Percentiles rank a stretch among this genome's conserved stretches.
These are phyloP conservation scores for Fusarium avenaceum DNA, from an alignment of 2,329 filamentous ascomycete genomes.

Conservation along the genomic window DNA sequence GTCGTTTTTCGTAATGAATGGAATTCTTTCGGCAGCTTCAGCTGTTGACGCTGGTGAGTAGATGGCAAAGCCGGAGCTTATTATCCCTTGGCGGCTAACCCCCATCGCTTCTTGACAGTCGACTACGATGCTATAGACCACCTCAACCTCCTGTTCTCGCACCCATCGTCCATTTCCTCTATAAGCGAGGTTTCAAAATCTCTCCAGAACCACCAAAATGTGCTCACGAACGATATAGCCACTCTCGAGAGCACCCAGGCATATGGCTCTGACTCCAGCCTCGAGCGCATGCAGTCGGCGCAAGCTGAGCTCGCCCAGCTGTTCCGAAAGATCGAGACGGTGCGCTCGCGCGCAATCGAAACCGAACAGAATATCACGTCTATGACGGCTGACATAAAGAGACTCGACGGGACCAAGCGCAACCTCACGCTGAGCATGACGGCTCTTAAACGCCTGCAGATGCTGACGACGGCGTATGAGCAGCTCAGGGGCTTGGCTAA, in stretches of 20 bases:
- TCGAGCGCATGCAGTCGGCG: conserved; percentile 90
- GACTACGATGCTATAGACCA: conserved; percentile 95
- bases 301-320: conserved; percentile 90
- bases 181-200: conserved; percentile 80
- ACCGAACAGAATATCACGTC: conserved; percentile 97
- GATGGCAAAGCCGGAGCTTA: conserved; percentile 17
- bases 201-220: conserved; percentile 82
- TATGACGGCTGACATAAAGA: conserved; percentile 99
- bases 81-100: conserved; percentile 39
- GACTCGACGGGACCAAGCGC: conserved; percentile 94
- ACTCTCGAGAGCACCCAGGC: conserved; percentile 82
- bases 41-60: conserved; percentile 62
- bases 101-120: conserved; percentile 54
- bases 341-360: conserved; percentile 87
- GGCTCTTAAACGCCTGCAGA: conserved; percentile 94
- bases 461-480: conserved; percentile 99
- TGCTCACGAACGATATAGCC: conserved; percentile 82
- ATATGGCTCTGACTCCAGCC: conserved; percentile 86
- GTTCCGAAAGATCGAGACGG: conserved; percentile 94
- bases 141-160: conserved; percentile 92
- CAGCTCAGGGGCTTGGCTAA: conserved; percentile 87
- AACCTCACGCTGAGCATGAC: conserved; percentile 99
- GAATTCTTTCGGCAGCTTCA: conserved; percentile 53
- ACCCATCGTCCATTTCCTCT: conserved; percentile 85
- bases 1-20: conserved; percentile 56